A percentile compares a stretch with the other conserved stretches of the same genome.
These are phyloP conservation scores for Phytopythium boreale DNA, from an alignment of 352 stramenopile species.

Conservation along the genomic window DNA sequence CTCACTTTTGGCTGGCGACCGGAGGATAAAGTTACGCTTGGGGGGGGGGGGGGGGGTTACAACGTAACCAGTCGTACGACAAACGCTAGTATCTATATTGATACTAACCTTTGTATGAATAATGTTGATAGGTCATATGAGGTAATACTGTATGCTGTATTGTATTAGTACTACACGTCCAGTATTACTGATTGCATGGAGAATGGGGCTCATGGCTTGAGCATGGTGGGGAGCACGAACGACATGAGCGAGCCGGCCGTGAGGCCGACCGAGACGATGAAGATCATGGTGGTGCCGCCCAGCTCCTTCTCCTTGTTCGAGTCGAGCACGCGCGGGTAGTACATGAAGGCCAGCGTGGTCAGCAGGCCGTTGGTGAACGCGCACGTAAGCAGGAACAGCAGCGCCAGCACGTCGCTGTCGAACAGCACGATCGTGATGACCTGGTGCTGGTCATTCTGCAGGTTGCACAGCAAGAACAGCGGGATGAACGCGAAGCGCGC, in stretches of 20 bases:
- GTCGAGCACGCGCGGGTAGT: conserved; percentile 56
- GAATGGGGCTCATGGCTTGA: conserved; percentile 46
- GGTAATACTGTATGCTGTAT: no score
- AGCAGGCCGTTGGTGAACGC: conserved; percentile 76
- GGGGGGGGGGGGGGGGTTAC: not conserved
- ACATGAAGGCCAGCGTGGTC: conserved; percentile 72
- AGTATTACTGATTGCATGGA: no score
- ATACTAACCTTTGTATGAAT: no score
- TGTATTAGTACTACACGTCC: no score
- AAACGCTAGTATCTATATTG: not conserved
- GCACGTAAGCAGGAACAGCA: conserved; percentile 51
- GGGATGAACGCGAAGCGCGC: conserved; percentile 53
- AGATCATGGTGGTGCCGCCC: conserved; percentile 80
- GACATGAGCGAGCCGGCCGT: conserved; percentile 71
- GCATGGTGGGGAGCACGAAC: conserved; percentile 71
- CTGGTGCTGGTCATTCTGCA: conserved; percentile 64
- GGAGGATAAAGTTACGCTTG: not conserved
- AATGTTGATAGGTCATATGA: no score
- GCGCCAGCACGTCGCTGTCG: conserved; percentile 57
- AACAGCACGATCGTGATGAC: conserved; percentile 75
- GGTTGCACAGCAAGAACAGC: conserved; percentile 73
- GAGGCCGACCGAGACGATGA: conserved; percentile 71
- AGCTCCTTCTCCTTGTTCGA: conserved; percentile 68
- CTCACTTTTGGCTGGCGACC: not conserved
- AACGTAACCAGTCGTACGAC: not conserved